phyloP scores from a whole-genome alignment of 768 basidiomycete genomes.

The Mycena galopus region DNA sequence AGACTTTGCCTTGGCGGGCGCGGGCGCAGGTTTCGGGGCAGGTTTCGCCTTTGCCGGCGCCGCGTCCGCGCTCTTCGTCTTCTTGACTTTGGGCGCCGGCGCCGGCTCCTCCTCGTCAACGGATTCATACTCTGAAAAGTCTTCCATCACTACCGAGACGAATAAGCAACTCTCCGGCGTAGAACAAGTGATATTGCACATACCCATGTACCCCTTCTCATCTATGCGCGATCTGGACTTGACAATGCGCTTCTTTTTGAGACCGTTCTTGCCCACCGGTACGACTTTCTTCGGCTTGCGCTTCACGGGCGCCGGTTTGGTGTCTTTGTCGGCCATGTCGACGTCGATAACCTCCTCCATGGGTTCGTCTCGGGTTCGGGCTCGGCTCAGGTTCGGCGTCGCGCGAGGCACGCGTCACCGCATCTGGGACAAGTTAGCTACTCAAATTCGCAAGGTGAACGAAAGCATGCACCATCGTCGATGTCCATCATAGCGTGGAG shows the following conservation, averaged over 20 bases:
- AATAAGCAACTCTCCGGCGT: not conserved
- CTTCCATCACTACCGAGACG: slow-evolving; percentile 69
- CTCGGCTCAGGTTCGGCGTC: slow-evolving; percentile 24
- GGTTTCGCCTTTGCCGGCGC: slow-evolving; percentile 36
- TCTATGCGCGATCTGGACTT: slow-evolving; percentile 70
- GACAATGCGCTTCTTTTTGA: slow-evolving; percentile 77
- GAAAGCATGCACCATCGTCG: slow-evolving; percentile 68
- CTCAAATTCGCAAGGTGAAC: slow-evolving; percentile 1
- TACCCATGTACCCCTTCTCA: slow-evolving; percentile 82
- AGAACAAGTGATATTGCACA: slow-evolving; percentile 38
- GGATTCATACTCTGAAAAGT: slow-evolving; percentile 87
- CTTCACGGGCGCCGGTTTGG: slow-evolving; percentile 48
- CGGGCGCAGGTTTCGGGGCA: slow-evolving; percentile 9
- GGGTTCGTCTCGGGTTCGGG: slow-evolving; percentile 37
- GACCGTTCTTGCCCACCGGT: slow-evolving; percentile 84
- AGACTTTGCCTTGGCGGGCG: slow-evolving; percentile 35
- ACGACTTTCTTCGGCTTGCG: slow-evolving; percentile 68
- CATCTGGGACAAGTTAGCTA: slow-evolving; percentile 42
- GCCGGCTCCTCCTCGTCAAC: slow-evolving; percentile 66
- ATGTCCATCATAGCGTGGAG: slow-evolving; percentile 80
- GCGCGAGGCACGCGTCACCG: slow-evolving; percentile 48
- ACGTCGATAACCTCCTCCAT: slow-evolving; percentile 51
- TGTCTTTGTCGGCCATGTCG: slow-evolving; percentile 56
- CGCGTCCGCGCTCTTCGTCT: not conserved
- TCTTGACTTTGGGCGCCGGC: slow-evolving; percentile 43